phyloP scores from a whole-genome alignment of 1,284 basidiomycete genomes.

The Marasmius sp. region DNA sequence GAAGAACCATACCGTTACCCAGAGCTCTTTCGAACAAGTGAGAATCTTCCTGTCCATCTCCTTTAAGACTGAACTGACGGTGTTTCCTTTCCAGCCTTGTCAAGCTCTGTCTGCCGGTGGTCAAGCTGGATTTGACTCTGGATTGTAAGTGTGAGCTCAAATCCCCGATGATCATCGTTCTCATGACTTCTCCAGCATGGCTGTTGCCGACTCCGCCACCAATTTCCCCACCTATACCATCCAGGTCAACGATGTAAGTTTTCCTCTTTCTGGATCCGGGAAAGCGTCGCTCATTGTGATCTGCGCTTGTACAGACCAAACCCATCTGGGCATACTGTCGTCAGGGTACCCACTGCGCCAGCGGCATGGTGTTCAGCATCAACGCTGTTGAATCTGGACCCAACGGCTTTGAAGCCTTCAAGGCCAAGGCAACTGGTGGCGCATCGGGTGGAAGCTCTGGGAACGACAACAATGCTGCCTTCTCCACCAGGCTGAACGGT shows the following conservation, averaged over 20 bases:
- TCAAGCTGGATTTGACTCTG: slow-evolving; percentile 59
- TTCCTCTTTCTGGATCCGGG: background rate
- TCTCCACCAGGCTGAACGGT: background rate
- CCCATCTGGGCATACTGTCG: slow-evolving; percentile 52
- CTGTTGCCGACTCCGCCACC: slow-evolving; percentile 44
- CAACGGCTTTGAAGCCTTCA: slow-evolving; percentile 60
- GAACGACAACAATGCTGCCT: slow-evolving; percentile 14
- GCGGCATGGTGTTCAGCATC: slow-evolving; percentile 66
- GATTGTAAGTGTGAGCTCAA: slow-evolving; percentile 43
- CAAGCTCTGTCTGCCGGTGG: slow-evolving; percentile 30
- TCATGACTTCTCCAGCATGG: slow-evolving; percentile 35
- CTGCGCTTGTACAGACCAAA: slow-evolving; percentile 28
- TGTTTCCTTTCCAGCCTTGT: slow-evolving; percentile 7
- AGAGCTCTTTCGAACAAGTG: slow-evolving; percentile 56
- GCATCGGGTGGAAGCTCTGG: background rate
- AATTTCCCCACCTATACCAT: slow-evolving; percentile 55
- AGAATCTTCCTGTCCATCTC: slow-evolving; percentile 43
- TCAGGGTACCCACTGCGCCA: slow-evolving; percentile 52
- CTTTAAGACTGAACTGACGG: background rate
- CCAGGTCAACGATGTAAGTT: slow-evolving; percentile 53
- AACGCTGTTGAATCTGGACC: slow-evolving; percentile 55
- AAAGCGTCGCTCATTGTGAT: background rate
- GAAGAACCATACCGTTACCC: slow-evolving; percentile 54
- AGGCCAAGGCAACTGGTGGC: slow-evolving; percentile 46
- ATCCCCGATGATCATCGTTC: background rate